Base-by-base conservation (phyloP, 352 stramenopile species). In the Globisporangium cylindrosporum region DNA sequence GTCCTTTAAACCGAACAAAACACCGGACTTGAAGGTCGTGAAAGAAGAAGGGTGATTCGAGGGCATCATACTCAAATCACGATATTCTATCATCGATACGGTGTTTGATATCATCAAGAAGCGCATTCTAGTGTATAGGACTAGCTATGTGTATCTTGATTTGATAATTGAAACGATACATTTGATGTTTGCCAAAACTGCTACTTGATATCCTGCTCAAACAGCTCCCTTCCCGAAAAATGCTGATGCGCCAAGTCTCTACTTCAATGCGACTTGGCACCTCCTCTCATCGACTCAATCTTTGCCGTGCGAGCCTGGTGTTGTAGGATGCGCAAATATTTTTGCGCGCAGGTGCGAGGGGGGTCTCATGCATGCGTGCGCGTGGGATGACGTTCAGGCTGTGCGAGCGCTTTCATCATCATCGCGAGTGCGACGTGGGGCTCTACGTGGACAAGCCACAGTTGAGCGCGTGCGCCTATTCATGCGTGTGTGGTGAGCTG, bases 21-120 rank as follows among this genome's bases (percentile, higher is more conserved):
- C 59, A 64, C 60, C 60, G 27, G 43, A 66, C 59, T 64, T 64
- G 59, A 64, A 56, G 59, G 34, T 32, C 22, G 34, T 4, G 22
- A 48, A 48, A 6, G n/a, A 48, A 62, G 25, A 22, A 62, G 22
- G 55, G 25, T 43, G 55, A 7, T 56, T 24, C 6, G 48, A 24
- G n/a, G 18, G 22, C 20, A n/a, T 10, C 4, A 43, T 15, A 43
- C 12, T 4, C 10, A 43, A 43, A 43, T 10, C 36, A 4, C 12
- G 36, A 5, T 5, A 5, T 18, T 43, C 12, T 4, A 7, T 43
- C 15, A 14, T 43, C 36, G 14, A 18, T 43, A 43, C 9, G 5
- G 9, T 12, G 18, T 43, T 43, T 4, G 0, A 4, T 15, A 43
- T 18, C 14, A 43, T 43, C 36, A 43, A 32, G 27, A 32, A 29